Percentiles rank a stretch among this genome's conserved stretches.
phyloP scores from a whole-genome alignment of 2,329 filamentous ascomycete species.

The Talaromyces piceae region DNA sequence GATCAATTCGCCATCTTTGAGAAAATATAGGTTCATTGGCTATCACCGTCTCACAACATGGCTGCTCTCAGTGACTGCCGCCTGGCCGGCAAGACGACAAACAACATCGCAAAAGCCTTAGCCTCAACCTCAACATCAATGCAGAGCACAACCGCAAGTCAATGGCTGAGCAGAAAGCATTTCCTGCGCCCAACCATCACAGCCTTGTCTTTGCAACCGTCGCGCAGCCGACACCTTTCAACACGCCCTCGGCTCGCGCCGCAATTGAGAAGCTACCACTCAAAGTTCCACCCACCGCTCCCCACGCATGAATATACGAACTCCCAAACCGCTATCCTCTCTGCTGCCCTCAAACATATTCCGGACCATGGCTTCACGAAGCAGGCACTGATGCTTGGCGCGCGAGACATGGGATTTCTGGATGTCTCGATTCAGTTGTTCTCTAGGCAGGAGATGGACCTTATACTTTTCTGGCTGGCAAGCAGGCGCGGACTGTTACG shows the following conservation, averaged over 20 bases:
- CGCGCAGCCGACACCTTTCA: neutral
- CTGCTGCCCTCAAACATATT: constrained; percentile 70
- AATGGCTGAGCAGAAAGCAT: neutral
- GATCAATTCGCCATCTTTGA: too few relatives aligned
- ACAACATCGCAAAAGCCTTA: neutral
- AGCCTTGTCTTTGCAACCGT: neutral
- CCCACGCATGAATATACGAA: constrained; percentile 52
- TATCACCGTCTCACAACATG: neutral
- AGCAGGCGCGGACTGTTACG: constrained; percentile 32
- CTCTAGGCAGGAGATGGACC: constrained; percentile 68
- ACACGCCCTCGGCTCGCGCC: neutral
- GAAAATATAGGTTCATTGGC: neutral
- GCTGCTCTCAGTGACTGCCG: neutral
- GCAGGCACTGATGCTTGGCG: constrained; percentile 65
- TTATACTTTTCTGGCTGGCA: constrained; percentile 52
- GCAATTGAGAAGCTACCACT: constrained; percentile 55
- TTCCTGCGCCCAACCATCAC: neutral
- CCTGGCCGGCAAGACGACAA: neutral
- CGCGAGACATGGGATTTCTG: constrained; percentile 75
- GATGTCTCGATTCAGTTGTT: constrained; percentile 81
- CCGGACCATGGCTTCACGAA: constrained; percentile 75
- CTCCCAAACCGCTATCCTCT: constrained; percentile 68
- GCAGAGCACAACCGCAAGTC: neutral
- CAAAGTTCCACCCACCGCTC: constrained; percentile 58
- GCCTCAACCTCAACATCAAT: neutral